Base-by-base conservation (phyloP, 2,329 filamentous ascomycete species). In the Didymella exigua region DNA sequence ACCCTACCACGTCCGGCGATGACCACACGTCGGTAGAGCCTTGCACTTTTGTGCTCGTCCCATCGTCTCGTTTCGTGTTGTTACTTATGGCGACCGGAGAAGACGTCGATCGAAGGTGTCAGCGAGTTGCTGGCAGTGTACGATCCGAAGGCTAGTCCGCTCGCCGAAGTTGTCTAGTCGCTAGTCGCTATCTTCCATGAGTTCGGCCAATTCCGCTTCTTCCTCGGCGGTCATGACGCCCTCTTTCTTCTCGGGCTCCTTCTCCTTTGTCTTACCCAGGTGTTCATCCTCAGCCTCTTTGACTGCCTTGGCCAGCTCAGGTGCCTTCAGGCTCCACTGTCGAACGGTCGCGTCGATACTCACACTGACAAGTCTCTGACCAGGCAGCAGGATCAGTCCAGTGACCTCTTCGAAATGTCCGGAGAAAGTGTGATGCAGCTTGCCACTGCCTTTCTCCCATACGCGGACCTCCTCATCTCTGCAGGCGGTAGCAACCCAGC, bases 351-450 rank as follows among this genome's bases (percentile, higher is more conserved):
- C 89, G 76, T 99, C 95, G 64, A 98, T 96, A 61, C 90, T 87
- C 49, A 95, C 89, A 72, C 92, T 97, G 60, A 90, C 86, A 10
- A 96, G 78, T 18, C 76, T 75, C 57, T 80, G 79, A 5, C 76
- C 77, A 23, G 76, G 73, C 24, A 92, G 72, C 44, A 96, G 71
- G 1, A 89, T 80, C 37, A 98, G 76, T 30, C 88, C 91, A 1
- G 91, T 97, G 13, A 99, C 88, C 75, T 98, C 95, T 69, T 99
- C 92, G 70, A 86, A 98, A 77, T 99, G 95, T 0, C 95, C 95
- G 31, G 85, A 83, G 57, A 93, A 87, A 7, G 84, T 83, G 72
- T 89, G 89, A 69, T 89, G 84, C 27, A 96, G 78, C 71, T 88
- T 86, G 4, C 90, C 91, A 8, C 86, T 88, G 34, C 77, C 79